Percentiles rank a stretch among this genome's conserved stretches.
phyloP scores from a whole-genome alignment of 805 yeast species.

The Pichia gijzeniarum region DNA sequence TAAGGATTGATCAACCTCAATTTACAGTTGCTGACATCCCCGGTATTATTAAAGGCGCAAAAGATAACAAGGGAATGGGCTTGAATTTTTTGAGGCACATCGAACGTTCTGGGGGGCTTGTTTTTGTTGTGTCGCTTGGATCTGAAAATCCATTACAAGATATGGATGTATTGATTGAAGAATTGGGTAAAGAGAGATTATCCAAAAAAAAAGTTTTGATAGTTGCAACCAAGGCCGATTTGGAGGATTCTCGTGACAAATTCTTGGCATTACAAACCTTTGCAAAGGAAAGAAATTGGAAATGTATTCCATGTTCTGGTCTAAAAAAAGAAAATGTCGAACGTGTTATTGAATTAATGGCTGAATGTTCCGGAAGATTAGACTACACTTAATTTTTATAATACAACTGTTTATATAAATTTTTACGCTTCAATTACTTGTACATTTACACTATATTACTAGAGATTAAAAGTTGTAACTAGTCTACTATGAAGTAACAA shows the following conservation, averaged over 20 bases:
- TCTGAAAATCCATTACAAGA: conserved; percentile 60
- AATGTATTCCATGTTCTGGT: conserved; percentile 81
- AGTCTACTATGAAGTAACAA: neutral
- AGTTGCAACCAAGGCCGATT: conserved; percentile 93
- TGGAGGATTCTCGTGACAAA: conserved; percentile 45
- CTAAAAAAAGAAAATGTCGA: conserved; percentile 65
- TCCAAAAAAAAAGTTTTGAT: conserved; percentile 58
- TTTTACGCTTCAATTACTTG: neutral
- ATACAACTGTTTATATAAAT: neutral
- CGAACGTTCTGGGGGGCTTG: conserved; percentile 85
- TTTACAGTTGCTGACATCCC: conserved; percentile 98
- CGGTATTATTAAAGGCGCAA: conserved; percentile 88
- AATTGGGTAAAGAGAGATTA: conserved; percentile 63
- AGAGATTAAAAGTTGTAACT: neutral
- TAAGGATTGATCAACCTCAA: conserved; percentile 55
- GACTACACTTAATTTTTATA: neutral
- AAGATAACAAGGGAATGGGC: conserved; percentile 85
- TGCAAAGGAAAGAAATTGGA: conserved; percentile 49
- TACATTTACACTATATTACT: neutral
- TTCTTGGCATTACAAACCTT: conserved; percentile 40
- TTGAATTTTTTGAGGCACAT: conserved; percentile 86
- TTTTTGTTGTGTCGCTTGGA: conserved; percentile 78
- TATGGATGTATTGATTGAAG: conserved; percentile 53
- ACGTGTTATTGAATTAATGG: conserved; percentile 64
- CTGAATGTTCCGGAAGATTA: conserved; percentile 38